Base-by-base conservation (phyloP, 129 eudicot genomes). In the Flaveria bidentis region DNA sequence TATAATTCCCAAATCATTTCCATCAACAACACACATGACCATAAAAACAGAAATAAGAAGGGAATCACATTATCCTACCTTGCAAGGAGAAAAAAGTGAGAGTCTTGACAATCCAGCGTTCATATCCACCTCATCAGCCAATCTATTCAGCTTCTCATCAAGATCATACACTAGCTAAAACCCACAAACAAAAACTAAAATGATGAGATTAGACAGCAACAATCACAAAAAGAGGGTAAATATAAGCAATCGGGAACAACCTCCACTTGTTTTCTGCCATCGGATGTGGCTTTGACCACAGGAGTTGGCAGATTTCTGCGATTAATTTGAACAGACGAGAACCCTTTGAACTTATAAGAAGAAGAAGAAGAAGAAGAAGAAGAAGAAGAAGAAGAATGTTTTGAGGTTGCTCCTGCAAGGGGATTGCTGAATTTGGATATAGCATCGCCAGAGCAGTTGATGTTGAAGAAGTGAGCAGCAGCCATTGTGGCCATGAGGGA, bases 101-200 rank as follows among this genome's bases (percentile, higher is more conserved):
- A 95, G 97, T 79, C 97, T 89, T 22, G 97, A 87, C 78, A 91
- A 74, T 53, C 96, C 99, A 80, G 89, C 92, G 26, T 85, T 82
- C 86, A 75, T 85, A 83, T 94, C 97, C 86, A 94, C 97, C 78
- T 88, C 90, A 91, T 93, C 98, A 69, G 96, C 97, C 71, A 91
- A 76, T 69, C 77, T 86, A 64, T 94, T 94, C 9, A 94, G 36
- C 78, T 84, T 91, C 52, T 82, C 96, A 71, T 94, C 97, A 76
- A 86, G 88, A 84, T 89, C 81, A 82, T 91, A 95, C 18, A 84
- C 90, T n/a, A 88, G 28, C 96, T 90, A 77, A 82, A 72, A 82
- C 72, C 79, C 76, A 74, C 60, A 12, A 62, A 6, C 39, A 55
- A 46, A 69, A 39, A 72, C 61, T 0, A 23, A 62, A 46, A 61